Base-by-base conservation (phyloP, 2,329 filamentous ascomycete genomes). In the Didymella pinodella region DNA sequence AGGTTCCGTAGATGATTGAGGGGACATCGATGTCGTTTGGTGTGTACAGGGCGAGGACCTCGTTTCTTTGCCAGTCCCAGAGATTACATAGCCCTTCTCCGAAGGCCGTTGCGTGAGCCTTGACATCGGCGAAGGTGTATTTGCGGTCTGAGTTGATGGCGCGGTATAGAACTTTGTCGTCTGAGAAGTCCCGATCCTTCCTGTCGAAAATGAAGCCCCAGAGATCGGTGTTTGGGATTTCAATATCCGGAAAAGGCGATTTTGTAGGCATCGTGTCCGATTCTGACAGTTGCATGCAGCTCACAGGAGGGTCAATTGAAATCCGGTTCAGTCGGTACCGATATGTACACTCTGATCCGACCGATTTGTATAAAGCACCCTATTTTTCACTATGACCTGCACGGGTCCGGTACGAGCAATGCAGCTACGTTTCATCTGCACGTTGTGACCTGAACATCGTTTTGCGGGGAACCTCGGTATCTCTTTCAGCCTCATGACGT, bases 11-110 rank as follows among this genome's bases (percentile, higher is more conserved):
- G 73, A 87, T 91, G 34, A 93, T 77, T 1, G 88, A 81, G 0
- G 91, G 88, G 0, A 89, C 90, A 75, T 97, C 93, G 71, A 97
- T 89, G 75, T 85, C 88, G 75, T 97, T 97, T 36, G 93, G 90
- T 1, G 90, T 88, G 80, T 89, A 96, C 50, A 97, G 82, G 11
- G 85, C 90, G 10, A 97, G 82, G 1, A 94, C 90, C 71, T 97
- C 91, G 67, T 91, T 90, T 72, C 90, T 92, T 67, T 87, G 83
- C 90, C 93, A 97, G 51, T 87, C 83, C 84, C 88, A 94, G 28
- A 82, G 77, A 31, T 89, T 85, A 69, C 87, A 88, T 16, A 97
- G 83, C 0, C 91, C 93, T 65, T 88, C 86, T 48, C 92, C 93
- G 65, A 97, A 95, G 10, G 87, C 83, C 28, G 87, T 78, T 2